phyloP scores from a whole-genome alignment of 1,284 basidiomycete species.

The Cutaneotrichosporon cyanovorans region DNA sequence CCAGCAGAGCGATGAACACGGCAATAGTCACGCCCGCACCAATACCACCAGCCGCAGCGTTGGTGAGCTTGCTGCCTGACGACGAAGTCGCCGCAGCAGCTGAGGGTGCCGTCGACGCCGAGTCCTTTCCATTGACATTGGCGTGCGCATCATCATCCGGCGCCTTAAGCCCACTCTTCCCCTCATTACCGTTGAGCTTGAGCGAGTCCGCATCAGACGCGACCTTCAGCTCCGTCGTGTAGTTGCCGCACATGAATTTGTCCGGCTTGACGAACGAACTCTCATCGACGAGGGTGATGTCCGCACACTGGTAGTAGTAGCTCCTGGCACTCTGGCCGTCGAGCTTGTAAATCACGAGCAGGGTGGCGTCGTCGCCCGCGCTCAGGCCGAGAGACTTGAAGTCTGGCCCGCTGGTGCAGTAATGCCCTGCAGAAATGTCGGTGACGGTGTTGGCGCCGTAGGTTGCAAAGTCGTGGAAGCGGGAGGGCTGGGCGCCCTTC shows the following conservation, averaged over 20 bases:
- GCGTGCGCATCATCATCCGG: background rate
- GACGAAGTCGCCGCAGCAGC: background rate
- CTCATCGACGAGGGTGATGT: constrained; percentile 26
- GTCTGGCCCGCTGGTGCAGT: constrained; percentile 29
- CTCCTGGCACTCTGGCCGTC: constrained; percentile 9
- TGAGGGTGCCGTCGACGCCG: background rate
- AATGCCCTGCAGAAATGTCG: constrained; percentile 24
- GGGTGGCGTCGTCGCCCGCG: constrained; percentile 26
- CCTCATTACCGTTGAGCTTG: background rate
- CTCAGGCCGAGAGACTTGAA: constrained; percentile 22
- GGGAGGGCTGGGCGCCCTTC: constrained; percentile 1
- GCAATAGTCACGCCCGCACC: constrained; percentile 11
- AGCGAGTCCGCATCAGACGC: background rate
- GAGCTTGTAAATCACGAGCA: constrained; percentile 26
- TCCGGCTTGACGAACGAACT: background rate
- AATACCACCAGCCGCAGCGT: constrained; percentile 10
- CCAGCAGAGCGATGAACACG: constrained; percentile 4
- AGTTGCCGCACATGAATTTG: constrained; percentile 9
- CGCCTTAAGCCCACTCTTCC: no score
- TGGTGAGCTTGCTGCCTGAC: background rate
- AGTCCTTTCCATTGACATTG: background rate
- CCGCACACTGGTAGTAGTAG: constrained; percentile 27
- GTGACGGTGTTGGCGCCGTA: constrained; percentile 20
- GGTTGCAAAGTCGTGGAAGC: constrained; percentile 17
- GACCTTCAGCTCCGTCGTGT: background rate